Conservation (phyloP, 805 yeast genomes). For the Nakazawaea anatomiae region DNA sequence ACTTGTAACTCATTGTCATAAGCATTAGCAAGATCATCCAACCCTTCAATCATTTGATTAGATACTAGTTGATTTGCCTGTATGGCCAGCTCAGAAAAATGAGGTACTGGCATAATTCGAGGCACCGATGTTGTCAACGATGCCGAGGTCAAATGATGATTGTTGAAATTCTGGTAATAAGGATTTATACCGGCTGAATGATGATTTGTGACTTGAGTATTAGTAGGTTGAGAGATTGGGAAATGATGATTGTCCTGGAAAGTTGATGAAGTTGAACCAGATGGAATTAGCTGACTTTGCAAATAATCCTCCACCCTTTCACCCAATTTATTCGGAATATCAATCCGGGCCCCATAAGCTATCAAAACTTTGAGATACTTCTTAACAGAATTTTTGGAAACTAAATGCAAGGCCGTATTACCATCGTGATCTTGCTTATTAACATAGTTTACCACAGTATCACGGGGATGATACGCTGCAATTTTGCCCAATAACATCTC, state of each 20-base stretch:
- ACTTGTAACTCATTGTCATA: slow-evolving; percentile 50
- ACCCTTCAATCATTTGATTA: slow-evolving; percentile 42
- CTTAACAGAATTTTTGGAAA: slow-evolving; percentile 37
- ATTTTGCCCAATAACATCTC: slow-evolving; percentile 71
- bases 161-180: slow-evolving; percentile 13
- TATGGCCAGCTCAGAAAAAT: slow-evolving; percentile 48
- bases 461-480: slow-evolving; percentile 55
- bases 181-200: slow-evolving; percentile 11
- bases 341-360: slow-evolving; percentile 48
- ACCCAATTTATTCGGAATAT: slow-evolving; percentile 40
- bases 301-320: slow-evolving; percentile 34
- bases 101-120: slow-evolving; percentile 26
- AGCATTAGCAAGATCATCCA: slow-evolving; percentile 39
- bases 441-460: slow-evolving; percentile 51
- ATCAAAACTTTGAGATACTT: slow-evolving; percentile 39
- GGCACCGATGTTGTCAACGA: slow-evolving; percentile 13
- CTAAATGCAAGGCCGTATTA: slow-evolving; percentile 49
- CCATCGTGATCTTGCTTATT: slow-evolving; percentile 54
- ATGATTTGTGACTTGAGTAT: not conserved
- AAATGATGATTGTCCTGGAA: slow-evolving; percentile 5
- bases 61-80: slow-evolving; percentile 47
- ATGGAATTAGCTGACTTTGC: slow-evolving; percentile 18
- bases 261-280: slow-evolving; percentile 11
- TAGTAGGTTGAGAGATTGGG: slow-evolving; percentile 6
- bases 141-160: slow-evolving; percentile 1